These are phyloP conservation scores for Mortierella sp. DNA, from an alignment of 371 early-diverging fungal species.

Conservation along the genomic window DNA sequence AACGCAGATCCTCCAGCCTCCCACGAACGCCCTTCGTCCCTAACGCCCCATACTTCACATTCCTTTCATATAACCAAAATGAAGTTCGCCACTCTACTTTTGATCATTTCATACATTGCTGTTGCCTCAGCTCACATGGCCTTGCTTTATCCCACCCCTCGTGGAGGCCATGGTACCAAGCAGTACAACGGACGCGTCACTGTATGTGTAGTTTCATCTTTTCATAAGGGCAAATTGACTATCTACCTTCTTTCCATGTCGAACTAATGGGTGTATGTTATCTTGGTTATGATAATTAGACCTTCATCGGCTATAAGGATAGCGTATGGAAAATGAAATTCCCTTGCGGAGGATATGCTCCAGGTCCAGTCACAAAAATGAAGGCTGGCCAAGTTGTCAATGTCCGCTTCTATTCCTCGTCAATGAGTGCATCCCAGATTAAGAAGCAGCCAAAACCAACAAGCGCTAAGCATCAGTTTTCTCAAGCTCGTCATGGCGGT, in stretches of 20 bases:
- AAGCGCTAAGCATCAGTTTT: slow-evolving; percentile 16
- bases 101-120: slow-evolving; percentile 33
- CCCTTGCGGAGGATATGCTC: slow-evolving; percentile 53
- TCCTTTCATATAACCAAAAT: slow-evolving; percentile 11
- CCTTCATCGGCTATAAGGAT: slow-evolving; percentile 46
- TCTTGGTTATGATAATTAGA: slow-evolving; percentile 4
- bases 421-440: slow-evolving; percentile 24
- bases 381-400: slow-evolving; percentile 33
- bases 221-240: background rate
- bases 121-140: slow-evolving; percentile 38
- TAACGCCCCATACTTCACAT: background rate
- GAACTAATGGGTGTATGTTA: background rate
- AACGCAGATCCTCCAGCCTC: slow-evolving; percentile 5
- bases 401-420: slow-evolving; percentile 42
- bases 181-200: slow-evolving; percentile 45
- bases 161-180: slow-evolving; percentile 46
- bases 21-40: background rate
- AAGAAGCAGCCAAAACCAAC: slow-evolving; percentile 33
- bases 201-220: slow-evolving; percentile 21
- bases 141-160: slow-evolving; percentile 36
- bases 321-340: slow-evolving; percentile 22
- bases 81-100: slow-evolving; percentile 40
- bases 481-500: slow-evolving; percentile 54
- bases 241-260: background rate
- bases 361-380: slow-evolving; percentile 45